Conservation (phyloP, 495 filamentous ascomycete species). For the Hypoxylon perforatum region DNA sequence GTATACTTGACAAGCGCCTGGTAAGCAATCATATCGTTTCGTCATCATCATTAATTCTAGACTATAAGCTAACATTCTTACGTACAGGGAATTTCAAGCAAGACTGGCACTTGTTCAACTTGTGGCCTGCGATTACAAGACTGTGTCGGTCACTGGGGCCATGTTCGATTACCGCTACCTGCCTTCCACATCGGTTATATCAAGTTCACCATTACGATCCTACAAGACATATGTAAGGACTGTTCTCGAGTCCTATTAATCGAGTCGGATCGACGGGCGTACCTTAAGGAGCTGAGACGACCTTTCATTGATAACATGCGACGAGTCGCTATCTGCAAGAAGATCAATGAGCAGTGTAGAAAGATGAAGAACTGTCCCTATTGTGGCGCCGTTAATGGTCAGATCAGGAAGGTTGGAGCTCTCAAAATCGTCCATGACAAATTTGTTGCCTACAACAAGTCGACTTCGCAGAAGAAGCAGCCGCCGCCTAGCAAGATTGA, state of each 20-base stretch:
- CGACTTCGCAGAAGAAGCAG: slow-evolving; percentile 83
- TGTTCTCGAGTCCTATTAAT: slow-evolving; percentile 81
- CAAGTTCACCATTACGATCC: slow-evolving; percentile 84
- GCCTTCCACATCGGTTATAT: slow-evolving; percentile 97
- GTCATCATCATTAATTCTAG: slow-evolving; percentile 4
- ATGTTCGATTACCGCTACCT: slow-evolving; percentile 87
- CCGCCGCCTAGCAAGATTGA: slow-evolving; percentile 79
- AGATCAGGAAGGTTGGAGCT: slow-evolving; percentile 86
- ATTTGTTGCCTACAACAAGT: slow-evolving; percentile 85
- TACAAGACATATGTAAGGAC: slow-evolving; percentile 94
- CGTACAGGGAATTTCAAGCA: slow-evolving; percentile 79
- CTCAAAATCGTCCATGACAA: slow-evolving; percentile 95
- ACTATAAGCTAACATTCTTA: slow-evolving; percentile 33
- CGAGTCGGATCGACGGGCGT: slow-evolving; percentile 76
- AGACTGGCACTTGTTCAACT: slow-evolving; percentile 77
- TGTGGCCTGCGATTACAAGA: slow-evolving; percentile 79
- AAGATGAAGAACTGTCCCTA: slow-evolving; percentile 81
- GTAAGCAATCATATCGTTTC: slow-evolving; percentile 43
- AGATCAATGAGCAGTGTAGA: slow-evolving; percentile 85
- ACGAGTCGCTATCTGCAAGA: slow-evolving; percentile 81
- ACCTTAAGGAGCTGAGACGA: slow-evolving; percentile 79
- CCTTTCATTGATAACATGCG: slow-evolving; percentile 88
- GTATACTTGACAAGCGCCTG: slow-evolving; percentile 86
- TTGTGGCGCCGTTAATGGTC: slow-evolving; percentile 84
- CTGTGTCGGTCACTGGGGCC: slow-evolving; percentile 95